Base-by-base conservation (phyloP, 805 yeast genomes). In the Myxozyma geophila region DNA sequence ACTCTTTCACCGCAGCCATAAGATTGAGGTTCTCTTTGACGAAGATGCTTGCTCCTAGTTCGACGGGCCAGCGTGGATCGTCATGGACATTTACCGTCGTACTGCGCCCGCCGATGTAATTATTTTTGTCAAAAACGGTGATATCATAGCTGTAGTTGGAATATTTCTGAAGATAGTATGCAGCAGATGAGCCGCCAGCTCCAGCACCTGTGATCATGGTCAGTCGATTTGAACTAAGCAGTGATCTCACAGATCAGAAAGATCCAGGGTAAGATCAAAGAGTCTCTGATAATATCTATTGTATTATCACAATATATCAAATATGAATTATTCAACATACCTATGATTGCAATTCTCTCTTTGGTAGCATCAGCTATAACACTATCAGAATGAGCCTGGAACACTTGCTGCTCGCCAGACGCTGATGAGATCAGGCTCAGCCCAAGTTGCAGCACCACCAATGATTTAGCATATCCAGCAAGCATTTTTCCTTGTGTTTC, bases 121-220 rank as follows among this genome's bases (percentile, higher is more conserved):
- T 68, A 37, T 73, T 74, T 19, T 70, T 62, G 48, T 82, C 86
- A 68, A 75, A 82, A 0, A 82, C 70, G 0, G 82, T 79, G 54
- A 82, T 73, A 54, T 81, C 74, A 62, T 69, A 79, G 15, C 58
- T 62, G 52, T 70, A 65, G 37, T 73, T 68, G 0, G 81, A 73
- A 66, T 70, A 81, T 52, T 75, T 76, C 44, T 80, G 78, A 15
- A 82, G 73, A 62, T 82, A 75, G 66, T 80, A 78, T 2, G 85
- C 81, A n/a, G 81, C 74, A 2, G 82, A 72, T 0, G 83, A 71
- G 0, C 86, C 85, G 9, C 82, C 84, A 2, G 85, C 79, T 2
- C 85, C 86, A 0, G 85, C 83, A 1, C 86, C 85, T 36, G 81
- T 77, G 1, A 83, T 83, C 15, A 80, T 51, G 23, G 9, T 50